phyloP scores from a whole-genome alignment of 1,284 basidiomycete genomes.

The Entoloma clypeatum region DNA sequence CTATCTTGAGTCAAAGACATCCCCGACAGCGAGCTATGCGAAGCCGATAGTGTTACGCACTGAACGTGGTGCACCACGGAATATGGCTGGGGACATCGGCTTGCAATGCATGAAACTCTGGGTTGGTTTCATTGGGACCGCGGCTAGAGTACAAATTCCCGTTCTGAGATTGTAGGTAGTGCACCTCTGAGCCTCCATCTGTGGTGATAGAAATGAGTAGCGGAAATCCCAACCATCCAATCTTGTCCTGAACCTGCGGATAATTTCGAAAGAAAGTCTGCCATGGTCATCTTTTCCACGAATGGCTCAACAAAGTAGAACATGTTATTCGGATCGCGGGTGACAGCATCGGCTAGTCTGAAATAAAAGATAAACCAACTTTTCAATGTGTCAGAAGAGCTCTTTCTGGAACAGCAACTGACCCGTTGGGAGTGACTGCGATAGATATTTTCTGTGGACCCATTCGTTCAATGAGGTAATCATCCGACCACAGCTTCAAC shows the following conservation, averaged over 20 bases:
- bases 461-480: constrained; percentile 57
- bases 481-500: constrained; percentile 53
- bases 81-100: constrained; percentile 64
- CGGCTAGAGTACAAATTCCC: constrained; percentile 70
- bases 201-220: background rate
- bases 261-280: constrained; percentile 50
- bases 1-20: constrained; percentile 38
- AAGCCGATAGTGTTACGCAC: constrained; percentile 40
- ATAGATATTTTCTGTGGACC: constrained; percentile 59
- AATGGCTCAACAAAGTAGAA: constrained; percentile 80
- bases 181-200: constrained; percentile 38
- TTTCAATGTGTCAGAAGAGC: background rate
- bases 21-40: constrained; percentile 1
- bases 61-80: constrained; percentile 73
- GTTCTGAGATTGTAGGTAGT: constrained; percentile 88
- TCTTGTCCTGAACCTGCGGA: constrained; percentile 24
- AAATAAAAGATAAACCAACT: constrained; percentile 7
- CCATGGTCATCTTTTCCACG: constrained; percentile 64
- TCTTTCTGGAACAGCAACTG: constrained; percentile 18
- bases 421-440: constrained; percentile 85
- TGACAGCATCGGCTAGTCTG: constrained; percentile 79
- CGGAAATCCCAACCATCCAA: background rate
- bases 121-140: constrained; percentile 34
- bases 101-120: constrained; percentile 63
- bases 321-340: constrained; percentile 47